phyloP scores from a whole-genome alignment of 768 basidiomycete species.

The Suillus decipiens region DNA sequence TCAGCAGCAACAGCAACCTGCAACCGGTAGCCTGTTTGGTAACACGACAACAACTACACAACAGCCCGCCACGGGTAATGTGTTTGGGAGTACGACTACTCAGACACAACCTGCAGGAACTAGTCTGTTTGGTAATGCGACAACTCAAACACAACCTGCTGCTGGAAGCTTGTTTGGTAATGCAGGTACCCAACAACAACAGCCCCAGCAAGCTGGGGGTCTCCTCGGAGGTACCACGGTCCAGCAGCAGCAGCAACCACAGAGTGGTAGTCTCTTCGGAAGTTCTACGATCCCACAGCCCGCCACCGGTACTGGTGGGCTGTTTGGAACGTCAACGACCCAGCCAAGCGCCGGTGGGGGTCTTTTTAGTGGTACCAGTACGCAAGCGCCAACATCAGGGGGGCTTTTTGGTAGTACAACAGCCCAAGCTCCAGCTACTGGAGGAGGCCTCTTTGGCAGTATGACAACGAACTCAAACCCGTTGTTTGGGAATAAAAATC shows the following conservation, averaged over 20 bases:
- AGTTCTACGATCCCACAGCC: slow-evolving; percentile 16
- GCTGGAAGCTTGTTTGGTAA: slow-evolving; percentile 24
- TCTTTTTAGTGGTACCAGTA: slow-evolving; percentile 22
- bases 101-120: slow-evolving; percentile 14
- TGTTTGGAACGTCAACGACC: slow-evolving; percentile 18
- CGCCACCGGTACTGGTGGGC: slow-evolving; percentile 21
- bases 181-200: slow-evolving; percentile 23
- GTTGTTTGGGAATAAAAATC: slow-evolving; percentile 38
- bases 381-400: slow-evolving; percentile 19
- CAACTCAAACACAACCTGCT: slow-evolving; percentile 13
- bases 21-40: slow-evolving; percentile 23
- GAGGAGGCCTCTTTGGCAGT: slow-evolving; percentile 30
- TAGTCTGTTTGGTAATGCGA: slow-evolving; percentile 17
- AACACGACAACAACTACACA: slow-evolving; percentile 15
- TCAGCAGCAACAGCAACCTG: slow-evolving; percentile 5
- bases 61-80: slow-evolving; percentile 20
- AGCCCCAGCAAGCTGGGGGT: slow-evolving; percentile 16
- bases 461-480: slow-evolving; percentile 27
- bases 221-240: slow-evolving; percentile 25
- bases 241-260: slow-evolving; percentile 20
- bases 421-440: slow-evolving; percentile 21
- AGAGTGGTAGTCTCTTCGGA: slow-evolving; percentile 29
- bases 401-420: slow-evolving; percentile 32
- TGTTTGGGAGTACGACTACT: slow-evolving; percentile 20
- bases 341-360: slow-evolving; percentile 12